phyloP scores from a whole-genome alignment of 129 eudicot genomes.

The Glebionis coronaria region DNA sequence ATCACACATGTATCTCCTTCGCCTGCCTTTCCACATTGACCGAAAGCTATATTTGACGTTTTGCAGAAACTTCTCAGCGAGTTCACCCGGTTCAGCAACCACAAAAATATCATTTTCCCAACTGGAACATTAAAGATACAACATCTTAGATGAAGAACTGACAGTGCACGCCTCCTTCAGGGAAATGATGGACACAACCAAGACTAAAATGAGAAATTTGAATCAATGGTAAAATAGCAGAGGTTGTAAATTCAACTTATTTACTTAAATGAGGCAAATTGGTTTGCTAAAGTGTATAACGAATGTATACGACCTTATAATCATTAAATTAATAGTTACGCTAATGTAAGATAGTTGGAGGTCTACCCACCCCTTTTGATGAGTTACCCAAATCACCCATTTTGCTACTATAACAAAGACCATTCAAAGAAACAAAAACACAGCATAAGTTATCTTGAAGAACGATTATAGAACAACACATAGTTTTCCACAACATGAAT shows the following conservation, averaged over 20 bases:
- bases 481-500: not conserved
- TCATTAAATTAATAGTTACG: no score
- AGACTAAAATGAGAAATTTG: no score
- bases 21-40: slow-evolving; percentile 58
- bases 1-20: slow-evolving; percentile 59
- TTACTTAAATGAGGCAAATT: no score
- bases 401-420: not conserved
- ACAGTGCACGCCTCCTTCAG: no score
- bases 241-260: no score
- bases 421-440: not conserved
- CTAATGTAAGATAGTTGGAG: no score
- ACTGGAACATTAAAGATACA: slow-evolving; percentile 40
- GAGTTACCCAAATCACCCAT: not conserved
- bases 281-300: no score
- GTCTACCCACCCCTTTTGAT: no score
- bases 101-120: slow-evolving; percentile 97
- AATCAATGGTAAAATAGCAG: no score
- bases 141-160: not conserved
- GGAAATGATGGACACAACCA: no score
- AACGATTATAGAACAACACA: not conserved
- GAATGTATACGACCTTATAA: no score
- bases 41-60: slow-evolving; percentile 68
- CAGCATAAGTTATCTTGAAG: not conserved
- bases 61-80: slow-evolving; percentile 86
- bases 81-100: slow-evolving; percentile 97